Percentiles rank a stretch among this genome's conserved stretches.
These are phyloP conservation scores for Mycena belliarum DNA, from an alignment of 768 basidiomycete genomes.

Conservation along the genomic window DNA sequence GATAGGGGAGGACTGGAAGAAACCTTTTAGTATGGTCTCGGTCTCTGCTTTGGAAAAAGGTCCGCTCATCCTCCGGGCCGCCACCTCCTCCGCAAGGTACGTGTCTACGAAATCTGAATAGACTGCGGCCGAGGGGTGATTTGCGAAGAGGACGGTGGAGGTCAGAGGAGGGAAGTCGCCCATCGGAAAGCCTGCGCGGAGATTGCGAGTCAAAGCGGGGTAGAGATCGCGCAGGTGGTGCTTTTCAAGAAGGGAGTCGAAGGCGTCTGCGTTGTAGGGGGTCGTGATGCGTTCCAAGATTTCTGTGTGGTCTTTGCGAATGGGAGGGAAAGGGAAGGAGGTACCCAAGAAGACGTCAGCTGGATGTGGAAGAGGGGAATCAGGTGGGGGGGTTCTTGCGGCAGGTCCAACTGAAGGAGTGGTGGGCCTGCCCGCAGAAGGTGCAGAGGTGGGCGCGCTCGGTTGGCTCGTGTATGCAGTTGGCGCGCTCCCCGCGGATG, in stretches of 20 bases:
- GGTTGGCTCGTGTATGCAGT: background rate
- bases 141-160: slow-evolving; percentile 25
- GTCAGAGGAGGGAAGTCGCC: slow-evolving; percentile 23
- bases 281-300: too few relatives aligned
- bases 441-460: background rate
- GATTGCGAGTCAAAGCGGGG: slow-evolving; percentile 22
- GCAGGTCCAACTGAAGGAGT: background rate
- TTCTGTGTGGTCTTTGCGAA: background rate
- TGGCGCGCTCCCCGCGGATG: background rate
- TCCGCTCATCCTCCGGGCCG: slow-evolving; percentile 22
- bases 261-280: too few relatives aligned
- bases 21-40: slow-evolving; percentile 27
- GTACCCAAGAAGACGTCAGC: too few relatives aligned
- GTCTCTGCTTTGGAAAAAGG: slow-evolving; percentile 24
- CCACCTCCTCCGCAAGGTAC: slow-evolving; percentile 23
- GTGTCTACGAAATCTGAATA: slow-evolving; percentile 9
- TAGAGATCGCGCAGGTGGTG: background rate
- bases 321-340: slow-evolving; percentile 1
- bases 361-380: slow-evolving; percentile 5
- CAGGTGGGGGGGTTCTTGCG: background rate
- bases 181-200: slow-evolving; percentile 28
- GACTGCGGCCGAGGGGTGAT: slow-evolving; percentile 20
- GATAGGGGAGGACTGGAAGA: slow-evolving; percentile 32
- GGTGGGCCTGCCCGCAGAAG: background rate
- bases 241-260: too few relatives aligned